These are phyloP conservation scores for Aspergillus niger DNA, from an alignment of 2,329 filamentous ascomycete genomes.

Conservation along the genomic window DNA sequence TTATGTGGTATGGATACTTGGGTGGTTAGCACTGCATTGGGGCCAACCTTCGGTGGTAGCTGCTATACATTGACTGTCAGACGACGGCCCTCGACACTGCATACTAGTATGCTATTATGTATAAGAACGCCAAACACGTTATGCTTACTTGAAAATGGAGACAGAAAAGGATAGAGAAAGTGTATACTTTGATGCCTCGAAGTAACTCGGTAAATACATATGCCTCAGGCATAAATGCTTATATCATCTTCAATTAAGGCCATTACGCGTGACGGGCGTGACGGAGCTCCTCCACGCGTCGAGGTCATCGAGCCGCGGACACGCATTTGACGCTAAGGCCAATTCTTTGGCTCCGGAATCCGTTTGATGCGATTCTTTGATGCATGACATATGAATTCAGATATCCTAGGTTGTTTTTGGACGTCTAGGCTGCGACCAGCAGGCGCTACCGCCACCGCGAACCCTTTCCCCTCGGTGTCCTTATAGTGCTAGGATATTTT, in stretches of 20 bases:
- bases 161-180: neutral
- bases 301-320: constrained; percentile 28
- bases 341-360: neutral
- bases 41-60: neutral
- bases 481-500: neutral
- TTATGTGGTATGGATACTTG: constrained; percentile 14
- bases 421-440: neutral
- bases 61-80: neutral
- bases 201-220: neutral
- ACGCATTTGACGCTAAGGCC: constrained; percentile 4
- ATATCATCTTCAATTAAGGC: constrained; percentile 2
- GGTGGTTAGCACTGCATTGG: neutral
- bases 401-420: neutral
- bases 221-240: neutral
- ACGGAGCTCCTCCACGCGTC: constrained; percentile 33
- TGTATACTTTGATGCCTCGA: neutral
- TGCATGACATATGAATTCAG: neutral
- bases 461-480: neutral
- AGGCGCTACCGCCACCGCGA: neutral
- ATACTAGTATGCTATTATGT: neutral
- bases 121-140: neutral
- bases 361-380: constrained; percentile 9
- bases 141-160: neutral
- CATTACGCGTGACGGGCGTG: constrained; percentile 22
- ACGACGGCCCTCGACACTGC: neutral